Evolutionary conservation across 1,284 basidiomycete genomes (phyloP).

Genomic region (Sutorius eximius): DNA sequence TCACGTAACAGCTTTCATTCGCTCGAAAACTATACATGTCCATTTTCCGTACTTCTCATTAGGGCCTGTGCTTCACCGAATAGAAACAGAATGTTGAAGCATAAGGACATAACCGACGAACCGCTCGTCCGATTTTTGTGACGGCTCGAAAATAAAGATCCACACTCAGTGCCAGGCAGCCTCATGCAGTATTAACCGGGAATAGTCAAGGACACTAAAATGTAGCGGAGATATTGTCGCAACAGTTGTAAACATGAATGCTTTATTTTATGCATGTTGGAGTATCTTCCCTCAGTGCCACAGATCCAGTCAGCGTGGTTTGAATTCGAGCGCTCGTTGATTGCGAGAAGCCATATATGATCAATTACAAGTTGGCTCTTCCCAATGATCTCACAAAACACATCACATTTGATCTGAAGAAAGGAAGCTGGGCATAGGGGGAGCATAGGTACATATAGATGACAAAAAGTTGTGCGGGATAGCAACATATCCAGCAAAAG

Average conservation of each 20-base stretch:
- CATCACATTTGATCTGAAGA: conserved; percentile 5
- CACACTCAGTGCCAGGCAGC: neutral
- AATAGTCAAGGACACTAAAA: neutral
- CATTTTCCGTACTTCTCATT: neutral
- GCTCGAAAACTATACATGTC: neutral
- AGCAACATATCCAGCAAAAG: neutral
- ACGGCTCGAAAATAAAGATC: no score
- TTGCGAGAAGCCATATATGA: neutral
- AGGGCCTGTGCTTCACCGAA: neutral
- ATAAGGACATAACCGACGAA: neutral
- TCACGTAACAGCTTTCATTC: neutral
- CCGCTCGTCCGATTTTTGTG: neutral
- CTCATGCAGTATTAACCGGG: neutral
- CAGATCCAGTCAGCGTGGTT: neutral
- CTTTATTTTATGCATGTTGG: neutral
- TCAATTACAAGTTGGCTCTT: conserved; percentile 4
- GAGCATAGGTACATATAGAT: conserved; percentile 30
- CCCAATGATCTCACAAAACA: neutral
- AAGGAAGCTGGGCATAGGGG: conserved; percentile 14
- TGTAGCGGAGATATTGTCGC: neutral
- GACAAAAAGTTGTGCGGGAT: neutral
- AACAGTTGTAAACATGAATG: neutral
- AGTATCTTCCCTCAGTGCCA: neutral
- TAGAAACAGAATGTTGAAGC: neutral
- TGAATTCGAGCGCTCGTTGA: neutral